phyloP scores from a whole-genome alignment of 345 rosid genomes.

The Citrus inodora region DNA sequence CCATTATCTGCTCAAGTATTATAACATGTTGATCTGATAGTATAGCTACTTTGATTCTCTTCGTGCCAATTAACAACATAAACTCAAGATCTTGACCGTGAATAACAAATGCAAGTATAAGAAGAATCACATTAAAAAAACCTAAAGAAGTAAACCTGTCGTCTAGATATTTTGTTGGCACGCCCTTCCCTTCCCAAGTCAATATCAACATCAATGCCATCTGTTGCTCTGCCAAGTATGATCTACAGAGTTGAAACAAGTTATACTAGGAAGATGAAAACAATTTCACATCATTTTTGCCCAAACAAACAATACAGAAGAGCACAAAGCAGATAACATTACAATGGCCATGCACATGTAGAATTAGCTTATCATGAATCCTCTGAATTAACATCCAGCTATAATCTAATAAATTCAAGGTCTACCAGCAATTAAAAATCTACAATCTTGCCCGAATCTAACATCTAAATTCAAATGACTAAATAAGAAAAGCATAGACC shows the following conservation, averaged over 20 bases:
- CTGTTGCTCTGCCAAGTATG: slow-evolving; percentile 81
- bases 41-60: not conserved
- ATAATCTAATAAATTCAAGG: not conserved
- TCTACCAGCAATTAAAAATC: not conserved
- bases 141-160: slow-evolving; percentile 48
- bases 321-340: not conserved
- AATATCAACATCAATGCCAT: slow-evolving; percentile 65
- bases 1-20: not conserved
- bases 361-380: not conserved
- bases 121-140: not conserved
- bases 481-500: not conserved
- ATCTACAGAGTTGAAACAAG: slow-evolving; percentile 49
- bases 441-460: not conserved
- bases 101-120: not conserved
- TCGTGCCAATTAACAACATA: not conserved
- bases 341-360: too few species aligned
- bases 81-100: not conserved
- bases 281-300: not conserved
- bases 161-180: slow-evolving; percentile 68
- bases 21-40: not conserved
- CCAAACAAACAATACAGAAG: not conserved
- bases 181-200: slow-evolving; percentile 72
- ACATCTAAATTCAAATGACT: not conserved
- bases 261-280: slow-evolving; percentile 13
- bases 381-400: not conserved